phyloP scores from a whole-genome alignment of 2,329 filamentous ascomycete genomes.

The Byssothecium circinans region DNA sequence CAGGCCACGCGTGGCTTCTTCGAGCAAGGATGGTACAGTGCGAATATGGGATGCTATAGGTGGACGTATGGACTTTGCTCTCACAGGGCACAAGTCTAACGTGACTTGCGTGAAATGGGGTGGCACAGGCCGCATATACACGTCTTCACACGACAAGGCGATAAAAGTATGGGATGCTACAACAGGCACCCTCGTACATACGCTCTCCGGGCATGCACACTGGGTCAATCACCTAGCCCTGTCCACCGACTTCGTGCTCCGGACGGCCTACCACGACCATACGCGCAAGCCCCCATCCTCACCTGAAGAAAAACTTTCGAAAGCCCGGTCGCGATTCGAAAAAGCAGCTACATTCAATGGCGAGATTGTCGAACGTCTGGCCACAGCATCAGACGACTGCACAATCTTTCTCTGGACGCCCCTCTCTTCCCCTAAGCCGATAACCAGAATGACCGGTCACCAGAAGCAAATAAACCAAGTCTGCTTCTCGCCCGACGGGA shows the following conservation, averaged over 20 bases:
- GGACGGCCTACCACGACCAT: constrained; percentile 87
- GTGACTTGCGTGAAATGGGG: constrained; percentile 95
- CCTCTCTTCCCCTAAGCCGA: constrained; percentile 71
- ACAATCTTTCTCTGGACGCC: constrained; percentile 97
- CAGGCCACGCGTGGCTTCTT: constrained; percentile 79
- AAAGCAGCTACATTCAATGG: constrained; percentile 78
- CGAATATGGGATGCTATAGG: constrained; percentile 83
- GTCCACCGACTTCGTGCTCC: constrained; percentile 86
- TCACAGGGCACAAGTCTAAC: constrained; percentile 85
- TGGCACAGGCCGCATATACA: constrained; percentile 65
- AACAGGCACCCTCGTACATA: constrained; percentile 78
- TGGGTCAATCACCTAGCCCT: constrained; percentile 95
- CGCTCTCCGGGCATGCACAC: constrained; percentile 79
- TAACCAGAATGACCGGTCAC: constrained; percentile 88
- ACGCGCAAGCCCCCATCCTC: constrained; percentile 67
- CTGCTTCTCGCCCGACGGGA: constrained; percentile 87
- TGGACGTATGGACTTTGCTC: constrained; percentile 75
- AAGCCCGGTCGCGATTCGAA: constrained; percentile 81
- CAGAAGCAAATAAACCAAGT: constrained; percentile 98
- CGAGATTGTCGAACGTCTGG: constrained; percentile 77
- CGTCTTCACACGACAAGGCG: constrained; percentile 80
- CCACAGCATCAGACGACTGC: constrained; percentile 92
- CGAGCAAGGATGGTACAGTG: constrained; percentile 86
- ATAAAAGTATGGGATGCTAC: constrained; percentile 86
- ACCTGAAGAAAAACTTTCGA: constrained; percentile 69